phyloP scores from a whole-genome alignment of 1,284 basidiomycete genomes.

The Gymnopus androsaceus region DNA sequence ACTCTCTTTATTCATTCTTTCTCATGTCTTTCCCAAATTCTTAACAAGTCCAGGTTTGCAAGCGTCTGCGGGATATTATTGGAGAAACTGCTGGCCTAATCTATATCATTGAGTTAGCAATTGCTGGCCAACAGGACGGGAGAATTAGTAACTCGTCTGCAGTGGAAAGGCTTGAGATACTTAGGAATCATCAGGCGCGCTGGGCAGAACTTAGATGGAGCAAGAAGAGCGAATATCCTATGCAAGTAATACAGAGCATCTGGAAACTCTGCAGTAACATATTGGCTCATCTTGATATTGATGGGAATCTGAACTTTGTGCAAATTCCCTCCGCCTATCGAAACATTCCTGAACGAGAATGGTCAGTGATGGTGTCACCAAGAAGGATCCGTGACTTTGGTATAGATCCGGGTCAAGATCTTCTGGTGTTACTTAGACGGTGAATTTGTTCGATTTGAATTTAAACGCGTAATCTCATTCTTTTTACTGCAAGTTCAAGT shows the following conservation, averaged over 20 bases:
- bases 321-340: constrained; percentile 57
- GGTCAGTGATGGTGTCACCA: constrained; percentile 43
- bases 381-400: constrained; percentile 55
- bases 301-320: constrained; percentile 39
- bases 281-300: constrained; percentile 45
- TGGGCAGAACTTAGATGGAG: constrained; percentile 50
- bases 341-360: constrained; percentile 46
- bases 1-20: not conserved
- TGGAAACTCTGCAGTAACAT: constrained; percentile 67
- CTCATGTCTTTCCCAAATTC: not conserved
- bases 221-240: constrained; percentile 35
- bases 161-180: constrained; percentile 40
- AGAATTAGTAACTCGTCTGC: constrained; percentile 28
- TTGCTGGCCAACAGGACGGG: constrained; percentile 50
- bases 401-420: constrained; percentile 63
- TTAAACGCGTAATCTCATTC: not conserved
- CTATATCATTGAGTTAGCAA: constrained; percentile 55
- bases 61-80: constrained; percentile 39
- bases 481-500: too few species aligned
- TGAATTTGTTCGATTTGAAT: too few species aligned
- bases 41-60: constrained; percentile 45
- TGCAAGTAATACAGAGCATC: constrained; percentile 37
- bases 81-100: constrained; percentile 41
- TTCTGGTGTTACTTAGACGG: constrained; percentile 51
- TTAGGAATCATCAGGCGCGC: constrained; percentile 45